phyloP scores from a whole-genome alignment of 768 basidiomycete genomes.

The Hysterangium stoloniferum region DNA sequence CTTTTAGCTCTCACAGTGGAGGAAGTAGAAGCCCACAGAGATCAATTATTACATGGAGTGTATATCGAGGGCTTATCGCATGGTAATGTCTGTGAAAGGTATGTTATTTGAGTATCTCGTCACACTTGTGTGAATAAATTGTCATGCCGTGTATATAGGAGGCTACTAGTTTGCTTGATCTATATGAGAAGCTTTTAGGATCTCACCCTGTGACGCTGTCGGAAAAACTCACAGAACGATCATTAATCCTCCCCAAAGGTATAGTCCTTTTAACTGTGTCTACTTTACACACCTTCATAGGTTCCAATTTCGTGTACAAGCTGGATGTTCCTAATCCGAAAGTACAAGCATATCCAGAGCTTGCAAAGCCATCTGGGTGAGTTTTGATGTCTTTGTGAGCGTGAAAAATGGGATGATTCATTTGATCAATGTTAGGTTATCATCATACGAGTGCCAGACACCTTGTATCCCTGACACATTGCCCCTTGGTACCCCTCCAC shows the following conservation, averaged over 20 bases:
- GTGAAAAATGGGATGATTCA: too few relatives aligned
- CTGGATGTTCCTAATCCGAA: conserved; percentile 68
- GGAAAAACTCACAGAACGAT: conserved; percentile 40
- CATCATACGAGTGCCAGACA: conserved; percentile 3
- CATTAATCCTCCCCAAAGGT: conserved; percentile 71
- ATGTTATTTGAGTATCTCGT: background rate
- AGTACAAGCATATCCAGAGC: conserved; percentile 20
- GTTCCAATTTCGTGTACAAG: conserved; percentile 60
- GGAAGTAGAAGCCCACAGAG: conserved; percentile 58
- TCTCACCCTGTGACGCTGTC: conserved; percentile 44
- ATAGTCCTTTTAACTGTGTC: conserved; percentile 11
- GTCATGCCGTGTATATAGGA: conserved; percentile 52
- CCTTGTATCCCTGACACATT: background rate
- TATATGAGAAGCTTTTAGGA: conserved; percentile 58
- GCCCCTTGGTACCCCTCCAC: background rate
- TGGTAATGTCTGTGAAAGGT: conserved; percentile 81
- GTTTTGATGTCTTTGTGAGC: background rate
- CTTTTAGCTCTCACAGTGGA: conserved; percentile 57
- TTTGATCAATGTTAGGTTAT: background rate
- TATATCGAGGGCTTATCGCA: conserved; percentile 66
- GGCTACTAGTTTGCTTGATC: conserved; percentile 63
- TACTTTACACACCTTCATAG: too few relatives aligned
- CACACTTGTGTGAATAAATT: conserved; percentile 1
- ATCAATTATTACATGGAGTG: conserved; percentile 50
- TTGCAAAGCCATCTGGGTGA: conserved; percentile 8